Base-by-base conservation (phyloP, 768 basidiomycete genomes). In the Calocybe cyanea region DNA sequence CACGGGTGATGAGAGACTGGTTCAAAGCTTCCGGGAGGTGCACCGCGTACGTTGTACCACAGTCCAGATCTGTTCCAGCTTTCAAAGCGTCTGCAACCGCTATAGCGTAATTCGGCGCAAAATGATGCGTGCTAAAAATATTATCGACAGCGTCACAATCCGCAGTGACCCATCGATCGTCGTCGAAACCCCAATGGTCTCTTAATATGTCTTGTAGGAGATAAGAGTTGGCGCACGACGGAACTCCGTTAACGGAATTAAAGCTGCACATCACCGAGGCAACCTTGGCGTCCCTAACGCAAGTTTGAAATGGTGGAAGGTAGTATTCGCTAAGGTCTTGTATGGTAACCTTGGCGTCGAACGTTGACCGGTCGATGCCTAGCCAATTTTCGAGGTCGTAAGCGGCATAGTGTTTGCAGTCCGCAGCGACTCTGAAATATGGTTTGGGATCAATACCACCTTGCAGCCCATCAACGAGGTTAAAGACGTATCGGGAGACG, bases 241-340 rank as follows among this genome's bases (percentile, higher is more conserved):
- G 79, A 23, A 81, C 58, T 2, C 80, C 80, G 48, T 81, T 80
- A n/a, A 82, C 76, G 7, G 78, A 72, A 49, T 81, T 82, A 56
- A 80, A 82, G 50, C 73, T 76, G 65, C 79, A 82, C 79, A 81
- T 81, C 28, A 80, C 65, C 13, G 74, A 74, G 2, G 68, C 76
- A 28, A 77, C 79, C 53, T 77, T 76, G 8, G 78, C 79, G 50
- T 82, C 80, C 31, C 78, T 67, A 14, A 78, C 78, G 54, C 79
- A 80, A 39, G 63, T 68, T 56, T 79, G 76, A 73, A 80, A 82
- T 2, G 76, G 59, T 0, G 73, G 77, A 4, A 75, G 63, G 58
- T 80, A 80, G 54, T 66, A 82, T 53, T 78, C 77, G 58, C 67
- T 72, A 20, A 82, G 59, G 47, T 82, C 80, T 46, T 81, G 80